Evolutionary conservation across 148 eudicot species (phyloP), one percentile per base, ranked within the genome.

Genomic region (Rhododendron simsii): DNA sequence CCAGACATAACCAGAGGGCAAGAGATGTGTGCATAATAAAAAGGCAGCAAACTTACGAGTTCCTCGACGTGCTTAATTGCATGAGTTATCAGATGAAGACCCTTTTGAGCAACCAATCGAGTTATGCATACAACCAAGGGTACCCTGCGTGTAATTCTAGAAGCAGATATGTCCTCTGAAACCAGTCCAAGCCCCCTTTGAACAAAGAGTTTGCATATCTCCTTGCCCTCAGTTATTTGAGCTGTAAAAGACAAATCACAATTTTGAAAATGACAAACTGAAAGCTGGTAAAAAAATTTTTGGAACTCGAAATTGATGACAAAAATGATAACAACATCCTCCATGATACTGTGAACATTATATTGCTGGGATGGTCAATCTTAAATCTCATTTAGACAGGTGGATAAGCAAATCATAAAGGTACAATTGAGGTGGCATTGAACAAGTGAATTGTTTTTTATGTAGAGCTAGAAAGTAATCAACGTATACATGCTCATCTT

Each of bases 51-150:
- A 91, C 95, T 93, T 87, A 95, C 98, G 82, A 91, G 90, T 86
- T 94, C 91, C 89, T 92, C 89, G 76, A 95, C 91, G 20, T 88
- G 92, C 81, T 88, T 93, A 88, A 94, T 95, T 47, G 98, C 96
- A 85, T 91, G 94, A 55, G 87, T 93, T 69, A 95, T 94, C 91
- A 95, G 90, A 91, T 94, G 98, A 89, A 94, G 98, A 88, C 98
- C 98, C 88, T 95, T 95, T 84, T 95, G 98, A 87, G 98, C 93
- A 81, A 95, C 98, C 93, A 95, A 89, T 83, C 98, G 87, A 69
- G 98, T 93, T 81, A 95, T 92, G 92, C 98, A 95, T 80, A 95
- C 91, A 85, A 95, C 93, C 87, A 95, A 85, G 63, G 98, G 97
- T 59, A 85, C 88, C 87, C 83, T 87, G 79, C 75, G 80, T 74